Percentiles rank a stretch among this genome's conserved stretches.
These are phyloP conservation scores for Boeremia exigua DNA, from an alignment of 2,329 filamentous ascomycete genomes.

Conservation along the genomic window DNA sequence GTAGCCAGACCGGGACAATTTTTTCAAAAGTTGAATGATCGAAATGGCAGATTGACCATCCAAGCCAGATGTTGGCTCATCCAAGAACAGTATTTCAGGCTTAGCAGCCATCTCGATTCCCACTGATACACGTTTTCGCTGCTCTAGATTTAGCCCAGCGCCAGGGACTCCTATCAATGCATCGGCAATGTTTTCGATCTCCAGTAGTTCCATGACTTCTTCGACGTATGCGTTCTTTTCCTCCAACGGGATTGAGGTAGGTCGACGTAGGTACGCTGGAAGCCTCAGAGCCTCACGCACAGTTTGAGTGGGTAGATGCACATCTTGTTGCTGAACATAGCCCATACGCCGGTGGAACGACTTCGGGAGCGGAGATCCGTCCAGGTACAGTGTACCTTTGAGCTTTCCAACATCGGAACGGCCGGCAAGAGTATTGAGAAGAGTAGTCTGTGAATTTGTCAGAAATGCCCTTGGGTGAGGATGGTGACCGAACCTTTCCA, in stretches of 20 bases:
- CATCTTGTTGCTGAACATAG: conserved; percentile 40
- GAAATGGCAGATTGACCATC: conserved; percentile 84
- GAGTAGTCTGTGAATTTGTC: conserved; percentile 25
- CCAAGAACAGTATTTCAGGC: conserved; percentile 26
- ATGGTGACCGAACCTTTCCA: conserved; percentile 27
- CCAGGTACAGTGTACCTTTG: conserved; percentile 32
- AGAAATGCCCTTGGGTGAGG: neutral
- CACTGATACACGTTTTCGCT: conserved; percentile 67
- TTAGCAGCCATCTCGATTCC: conserved; percentile 52
- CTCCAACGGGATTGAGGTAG: conserved; percentile 16
- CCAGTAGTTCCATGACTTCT: conserved; percentile 31
- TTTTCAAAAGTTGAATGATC: conserved; percentile 81
- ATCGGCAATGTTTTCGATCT: conserved; percentile 29
- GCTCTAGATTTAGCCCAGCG: conserved; percentile 52
- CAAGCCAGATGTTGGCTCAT: conserved; percentile 81
- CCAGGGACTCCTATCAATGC: conserved; percentile 18
- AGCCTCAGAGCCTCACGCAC: conserved; percentile 38
- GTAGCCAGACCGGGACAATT: conserved; percentile 76
- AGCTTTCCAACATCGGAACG: conserved; percentile 34
- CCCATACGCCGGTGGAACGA: conserved; percentile 39
- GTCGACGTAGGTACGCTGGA: conserved; percentile 36
- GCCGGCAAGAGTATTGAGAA: conserved; percentile 39
- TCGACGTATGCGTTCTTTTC: conserved; percentile 35
- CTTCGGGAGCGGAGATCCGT: conserved; percentile 29
- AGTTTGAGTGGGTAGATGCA: conserved; percentile 32